phyloP scores from a whole-genome alignment of 2,329 filamentous ascomycete genomes.

The Domatiomyces globalis region DNA sequence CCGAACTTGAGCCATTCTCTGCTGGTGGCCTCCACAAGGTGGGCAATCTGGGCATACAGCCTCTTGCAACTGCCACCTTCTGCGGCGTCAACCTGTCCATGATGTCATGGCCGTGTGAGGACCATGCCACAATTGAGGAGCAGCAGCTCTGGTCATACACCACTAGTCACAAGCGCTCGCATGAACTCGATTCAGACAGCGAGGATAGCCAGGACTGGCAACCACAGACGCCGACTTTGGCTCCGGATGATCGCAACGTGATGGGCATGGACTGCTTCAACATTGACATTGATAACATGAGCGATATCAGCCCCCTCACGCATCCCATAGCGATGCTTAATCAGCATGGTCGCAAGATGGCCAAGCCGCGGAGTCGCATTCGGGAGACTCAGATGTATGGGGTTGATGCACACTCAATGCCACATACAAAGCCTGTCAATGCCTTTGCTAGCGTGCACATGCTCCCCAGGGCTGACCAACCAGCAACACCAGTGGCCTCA shows the following conservation, averaged over 20 bases:
- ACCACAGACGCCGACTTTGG: constrained; percentile 13
- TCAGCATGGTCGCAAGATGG: constrained; percentile 11
- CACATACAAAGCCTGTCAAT: constrained; percentile 10
- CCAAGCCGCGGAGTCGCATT: constrained; percentile 13
- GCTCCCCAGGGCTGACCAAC: not conserved
- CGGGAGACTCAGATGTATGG: constrained; percentile 1
- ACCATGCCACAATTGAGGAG: constrained; percentile 27
- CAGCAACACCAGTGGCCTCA: constrained; percentile 6
- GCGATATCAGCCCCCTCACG: constrained; percentile 11
- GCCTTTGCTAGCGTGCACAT: constrained; percentile 11
- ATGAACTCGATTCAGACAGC: constrained; percentile 24
- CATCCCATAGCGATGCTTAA: not conserved
- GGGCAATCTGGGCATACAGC: constrained; percentile 52
- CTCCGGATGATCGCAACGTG: constrained; percentile 10
- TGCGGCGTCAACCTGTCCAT: constrained; percentile 17
- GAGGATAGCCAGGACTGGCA: constrained; percentile 23
- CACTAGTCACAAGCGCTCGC: constrained; percentile 29
- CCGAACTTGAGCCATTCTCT: constrained; percentile 8
- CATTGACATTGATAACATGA: constrained; percentile 16
- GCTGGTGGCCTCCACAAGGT: constrained; percentile 56
- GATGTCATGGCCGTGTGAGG: constrained; percentile 23
- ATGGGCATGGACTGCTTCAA: constrained; percentile 17
- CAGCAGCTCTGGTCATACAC: constrained; percentile 24
- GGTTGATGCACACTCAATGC: constrained; percentile 3
- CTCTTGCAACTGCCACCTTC: constrained; percentile 25